These are phyloP conservation scores for Penicillium soppii DNA, from an alignment of 495 filamentous ascomycete genomes.

Conservation along the genomic window DNA sequence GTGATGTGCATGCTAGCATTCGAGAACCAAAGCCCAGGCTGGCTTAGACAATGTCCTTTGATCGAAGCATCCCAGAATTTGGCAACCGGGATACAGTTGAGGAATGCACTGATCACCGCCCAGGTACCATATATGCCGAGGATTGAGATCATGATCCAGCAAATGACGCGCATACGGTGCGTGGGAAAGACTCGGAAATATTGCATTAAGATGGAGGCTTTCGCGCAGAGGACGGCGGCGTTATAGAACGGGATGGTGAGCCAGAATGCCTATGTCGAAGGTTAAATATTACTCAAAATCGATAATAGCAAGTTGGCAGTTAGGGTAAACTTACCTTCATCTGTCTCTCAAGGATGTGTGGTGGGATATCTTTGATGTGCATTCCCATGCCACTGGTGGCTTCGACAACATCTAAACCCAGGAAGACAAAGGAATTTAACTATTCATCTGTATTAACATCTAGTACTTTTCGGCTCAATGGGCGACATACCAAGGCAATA, in stretches of 20 bases:
- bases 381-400: constrained; percentile 42
- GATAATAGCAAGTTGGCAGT: background rate
- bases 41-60: constrained; percentile 37
- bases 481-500: constrained; percentile 33
- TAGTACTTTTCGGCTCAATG: background rate
- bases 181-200: constrained; percentile 50
- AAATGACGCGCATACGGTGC: constrained; percentile 37
- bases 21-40: constrained; percentile 47
- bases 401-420: constrained; percentile 41
- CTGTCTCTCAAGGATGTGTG: constrained; percentile 30
- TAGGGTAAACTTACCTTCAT: constrained; percentile 33
- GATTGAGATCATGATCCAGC: constrained; percentile 41
- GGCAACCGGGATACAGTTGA: constrained; percentile 48
- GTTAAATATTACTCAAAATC: background rate
- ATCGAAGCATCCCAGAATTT: constrained; percentile 41
- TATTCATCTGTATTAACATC: constrained; percentile 3
- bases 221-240: constrained; percentile 49
- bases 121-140: constrained; percentile 42
- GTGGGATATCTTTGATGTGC: constrained; percentile 37
- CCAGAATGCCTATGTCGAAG: constrained; percentile 37
- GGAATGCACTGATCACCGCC: constrained; percentile 43
- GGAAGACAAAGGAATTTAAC: constrained; percentile 41
- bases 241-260: constrained; percentile 49
- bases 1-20: constrained; percentile 53
- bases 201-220: constrained; percentile 51